Percentiles rank a stretch among this genome's conserved stretches.
These are phyloP conservation scores for Chaetothyriales sp. DNA, from an alignment of 2,329 filamentous ascomycete species.

Conservation along the genomic window DNA sequence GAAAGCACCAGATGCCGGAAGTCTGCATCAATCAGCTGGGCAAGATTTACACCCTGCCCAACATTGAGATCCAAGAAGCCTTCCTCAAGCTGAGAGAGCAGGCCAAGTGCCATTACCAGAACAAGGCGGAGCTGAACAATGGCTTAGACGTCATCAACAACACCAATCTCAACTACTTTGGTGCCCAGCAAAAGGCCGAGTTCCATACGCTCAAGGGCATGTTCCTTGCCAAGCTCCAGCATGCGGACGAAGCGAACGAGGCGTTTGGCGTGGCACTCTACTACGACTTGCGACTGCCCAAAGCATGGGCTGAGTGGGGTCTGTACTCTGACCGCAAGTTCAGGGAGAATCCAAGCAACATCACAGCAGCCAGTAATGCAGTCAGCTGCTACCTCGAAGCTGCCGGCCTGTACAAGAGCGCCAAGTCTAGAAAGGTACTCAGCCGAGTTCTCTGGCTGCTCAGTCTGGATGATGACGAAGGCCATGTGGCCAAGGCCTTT, in stretches of 20 bases:
- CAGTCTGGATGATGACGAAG: slow-evolving; percentile 79
- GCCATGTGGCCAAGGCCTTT: slow-evolving; percentile 70
- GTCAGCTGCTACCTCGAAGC: slow-evolving; percentile 94
- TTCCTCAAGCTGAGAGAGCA: slow-evolving; percentile 98
- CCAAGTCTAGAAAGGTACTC: slow-evolving; percentile 86
- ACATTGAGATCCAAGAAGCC: slow-evolving; percentile 98
- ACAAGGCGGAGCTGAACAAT: slow-evolving; percentile 77
- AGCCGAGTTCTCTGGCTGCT: slow-evolving; percentile 90
- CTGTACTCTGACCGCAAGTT: slow-evolving; percentile 96
- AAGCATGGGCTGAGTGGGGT: slow-evolving; percentile 98
- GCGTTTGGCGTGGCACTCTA: slow-evolving; percentile 91
- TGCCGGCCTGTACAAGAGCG: slow-evolving; percentile 89
- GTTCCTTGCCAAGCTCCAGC: slow-evolving; percentile 88
- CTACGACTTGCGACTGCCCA: slow-evolving; percentile 88
- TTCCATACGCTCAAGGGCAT: slow-evolving; percentile 99
- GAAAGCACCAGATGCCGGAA: slow-evolving; percentile 91
- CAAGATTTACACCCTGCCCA: slow-evolving; percentile 94
- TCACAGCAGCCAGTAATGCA: slow-evolving; percentile 76
- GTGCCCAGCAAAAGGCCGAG: slow-evolving; percentile 87
- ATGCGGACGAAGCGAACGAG: slow-evolving; percentile 81
- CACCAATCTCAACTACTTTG: slow-evolving; percentile 97
- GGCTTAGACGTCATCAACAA: slow-evolving; percentile 98
- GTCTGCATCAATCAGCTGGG: slow-evolving; percentile 96
- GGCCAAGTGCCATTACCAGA: slow-evolving; percentile 97
- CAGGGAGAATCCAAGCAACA: slow-evolving; percentile 72